Base-by-base conservation (phyloP, 177 flowering plant species). In the Vitis hybrid region DNA sequence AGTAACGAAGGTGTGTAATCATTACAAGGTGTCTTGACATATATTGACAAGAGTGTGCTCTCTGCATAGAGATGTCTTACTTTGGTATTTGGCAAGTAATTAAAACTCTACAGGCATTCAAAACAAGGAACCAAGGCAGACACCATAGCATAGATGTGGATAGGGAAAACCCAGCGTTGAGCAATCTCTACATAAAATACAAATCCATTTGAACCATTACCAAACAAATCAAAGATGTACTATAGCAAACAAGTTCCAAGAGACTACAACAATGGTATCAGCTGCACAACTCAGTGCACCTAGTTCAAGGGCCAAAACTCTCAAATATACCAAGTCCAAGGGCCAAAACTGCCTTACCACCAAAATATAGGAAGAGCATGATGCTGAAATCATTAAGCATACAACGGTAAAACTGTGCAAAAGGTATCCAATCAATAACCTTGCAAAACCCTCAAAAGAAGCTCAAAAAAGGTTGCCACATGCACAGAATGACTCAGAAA, bases 371-470 rank as follows among this genome's bases (percentile, higher is more conserved):
- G 21, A 62, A n/a, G 31, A n/a, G 48, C 45, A 33, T 22, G 26
- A 2, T 22, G 26, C 26, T 22, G 26, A 22, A 22, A 22, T 22
- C 26, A 22, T 22, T 22, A 22, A 22, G 7, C 45, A 33, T 33
- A 33, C 45, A 33, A 33, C 1, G 3, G 21, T 18, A 53, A 39
- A 45, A 45, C 53, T 12, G 33, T 19, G 15, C 52, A 49, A 21
- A 48, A 26, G 14, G 14, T 13, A 19, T 14, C 29, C 56, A 69
- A 56, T 21, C 58, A 22, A 22, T 7, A 22, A 21, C 19, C 19
- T 51, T 15, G 39, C 62, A 65, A 71, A 64, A 65, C 45, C 63
- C 50, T 56, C 56, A 18, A 15, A 22, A 60, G 16, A n/a, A n/a
- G 26, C 50, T 13, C 5, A 10, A 56, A 48, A 22, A 58, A 62